These are phyloP conservation scores for Xylariaceae sp. DNA, from an alignment of 2,329 filamentous ascomycete genomes.

Conservation along the genomic window DNA sequence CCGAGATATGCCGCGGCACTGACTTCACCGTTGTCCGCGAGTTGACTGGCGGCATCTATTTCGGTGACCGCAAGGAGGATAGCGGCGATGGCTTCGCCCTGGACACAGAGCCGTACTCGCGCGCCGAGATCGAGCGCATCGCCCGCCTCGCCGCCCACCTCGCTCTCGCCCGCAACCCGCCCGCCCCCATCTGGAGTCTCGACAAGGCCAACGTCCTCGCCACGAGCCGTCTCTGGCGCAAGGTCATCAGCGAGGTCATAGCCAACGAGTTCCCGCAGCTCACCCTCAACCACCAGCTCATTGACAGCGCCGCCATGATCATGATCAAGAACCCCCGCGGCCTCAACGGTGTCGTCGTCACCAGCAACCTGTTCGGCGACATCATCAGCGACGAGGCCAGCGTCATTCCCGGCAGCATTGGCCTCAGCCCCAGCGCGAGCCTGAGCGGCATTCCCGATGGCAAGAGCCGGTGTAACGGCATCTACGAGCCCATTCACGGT, in stretches of 20 bases:
- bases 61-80: slow-evolving; percentile 79
- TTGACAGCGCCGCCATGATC: slow-evolving; percentile 95
- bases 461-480: slow-evolving; percentile 79
- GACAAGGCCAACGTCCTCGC: slow-evolving; percentile 98
- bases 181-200: slow-evolving; percentile 74
- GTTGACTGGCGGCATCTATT: slow-evolving; percentile 90
- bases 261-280: slow-evolving; percentile 83
- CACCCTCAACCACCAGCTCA: slow-evolving; percentile 80
- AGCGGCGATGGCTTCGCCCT: slow-evolving; percentile 67
- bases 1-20: slow-evolving; percentile 75
- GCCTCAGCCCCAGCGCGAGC: slow-evolving; percentile 81
- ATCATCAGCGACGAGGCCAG: slow-evolving; percentile 94
- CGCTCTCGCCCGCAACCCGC: slow-evolving; percentile 70
- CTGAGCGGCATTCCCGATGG: slow-evolving; percentile 82
- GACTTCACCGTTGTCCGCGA: slow-evolving; percentile 93
- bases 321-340: slow-evolving; percentile 90
- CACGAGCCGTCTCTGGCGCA: slow-evolving; percentile 83
- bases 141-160: slow-evolving; percentile 76
- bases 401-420: slow-evolving; percentile 87
- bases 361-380: slow-evolving; percentile 91
- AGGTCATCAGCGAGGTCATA: slow-evolving; percentile 79
- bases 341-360: slow-evolving; percentile 86
- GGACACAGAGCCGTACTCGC: slow-evolving; percentile 84
- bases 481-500: slow-evolving; percentile 98
- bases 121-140: slow-evolving; percentile 81